These are phyloP conservation scores for Passiflora organensis DNA, from an alignment of 345 rosid genomes.

Conservation along the genomic window DNA sequence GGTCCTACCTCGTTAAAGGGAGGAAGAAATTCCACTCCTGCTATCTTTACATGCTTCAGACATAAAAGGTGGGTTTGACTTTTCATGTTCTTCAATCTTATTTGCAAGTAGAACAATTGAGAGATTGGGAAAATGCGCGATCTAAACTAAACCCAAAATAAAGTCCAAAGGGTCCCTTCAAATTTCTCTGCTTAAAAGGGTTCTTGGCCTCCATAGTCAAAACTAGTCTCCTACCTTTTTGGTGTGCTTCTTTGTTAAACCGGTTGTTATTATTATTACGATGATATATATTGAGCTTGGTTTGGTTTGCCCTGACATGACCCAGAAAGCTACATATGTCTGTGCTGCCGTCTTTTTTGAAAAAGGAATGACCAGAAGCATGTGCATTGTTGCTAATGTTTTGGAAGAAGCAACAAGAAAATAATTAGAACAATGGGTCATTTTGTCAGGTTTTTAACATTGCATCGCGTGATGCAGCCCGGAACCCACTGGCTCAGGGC, in stretches of 20 bases:
- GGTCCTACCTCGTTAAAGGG: too few relatives aligned
- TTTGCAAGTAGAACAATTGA: too few relatives aligned
- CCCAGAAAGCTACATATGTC: not conserved
- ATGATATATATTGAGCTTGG: too few relatives aligned
- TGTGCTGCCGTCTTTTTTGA: not conserved
- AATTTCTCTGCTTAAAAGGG: not conserved
- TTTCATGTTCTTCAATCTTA: too few relatives aligned
- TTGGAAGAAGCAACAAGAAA: constrained; percentile 1
- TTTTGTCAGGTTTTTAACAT: constrained; percentile 1
- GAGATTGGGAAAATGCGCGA: too few relatives aligned
- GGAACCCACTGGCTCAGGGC: not conserved
- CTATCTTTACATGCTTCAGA: too few relatives aligned
- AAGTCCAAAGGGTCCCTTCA: too few relatives aligned
- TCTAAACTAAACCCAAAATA: too few relatives aligned
- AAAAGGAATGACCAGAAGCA: not conserved
- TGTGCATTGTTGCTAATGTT: not conserved
- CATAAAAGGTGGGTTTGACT: too few relatives aligned
- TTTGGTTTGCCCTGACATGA: not conserved
- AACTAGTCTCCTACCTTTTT: not conserved
- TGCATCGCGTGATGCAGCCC: not conserved
- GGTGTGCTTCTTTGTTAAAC: too few relatives aligned
- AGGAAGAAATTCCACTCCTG: too few relatives aligned
- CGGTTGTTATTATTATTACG: too few relatives aligned
- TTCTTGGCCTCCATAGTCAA: not conserved
- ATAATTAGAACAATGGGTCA: not conserved